phyloP scores from a whole-genome alignment of 1,139 yeast genomes.

The Kluyveromyces sp. region DNA sequence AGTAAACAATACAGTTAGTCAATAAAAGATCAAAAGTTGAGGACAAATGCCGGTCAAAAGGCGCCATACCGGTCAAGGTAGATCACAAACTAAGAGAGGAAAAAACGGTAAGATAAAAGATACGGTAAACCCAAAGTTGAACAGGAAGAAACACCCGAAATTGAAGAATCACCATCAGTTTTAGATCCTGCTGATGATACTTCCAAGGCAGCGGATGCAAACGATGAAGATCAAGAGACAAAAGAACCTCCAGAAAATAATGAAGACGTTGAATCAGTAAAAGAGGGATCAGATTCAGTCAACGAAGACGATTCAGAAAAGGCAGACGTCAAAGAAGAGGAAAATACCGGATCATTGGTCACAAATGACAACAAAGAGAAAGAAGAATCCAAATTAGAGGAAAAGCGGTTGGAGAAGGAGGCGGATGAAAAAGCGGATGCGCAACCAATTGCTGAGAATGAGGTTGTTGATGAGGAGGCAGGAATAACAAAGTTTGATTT shows the following conservation, averaged over 20 bases:
- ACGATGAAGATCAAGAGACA: not conserved
- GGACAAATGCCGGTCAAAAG: constrained; percentile 12
- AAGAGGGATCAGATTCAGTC: not conserved
- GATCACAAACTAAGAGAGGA: constrained; percentile 21
- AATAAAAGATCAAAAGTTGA: not conserved
- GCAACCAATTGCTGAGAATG: constrained; percentile 15
- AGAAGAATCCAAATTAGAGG: constrained; percentile 24
- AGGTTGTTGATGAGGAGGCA: constrained; percentile 32
- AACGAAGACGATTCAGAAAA: not conserved
- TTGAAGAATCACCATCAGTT: constrained; percentile 15
- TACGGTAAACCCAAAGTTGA: constrained; percentile 25
- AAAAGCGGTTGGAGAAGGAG: constrained; percentile 11
- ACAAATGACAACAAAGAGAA: constrained; percentile 26
- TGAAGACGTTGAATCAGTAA: not conserved
- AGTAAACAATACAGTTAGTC: constrained; percentile 18
- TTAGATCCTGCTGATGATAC: not conserved
- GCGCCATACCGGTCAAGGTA: constrained; percentile 15
- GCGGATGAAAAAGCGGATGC: constrained; percentile 13
- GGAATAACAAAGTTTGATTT: constrained; percentile 48
- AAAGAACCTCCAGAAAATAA: constrained; percentile 2
- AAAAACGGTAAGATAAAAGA: constrained; percentile 28
- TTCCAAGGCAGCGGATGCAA: not conserved
- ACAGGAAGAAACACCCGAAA: constrained; percentile 25
- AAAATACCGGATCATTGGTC: constrained; percentile 12
- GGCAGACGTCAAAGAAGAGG: constrained; percentile 5